A percentile compares a stretch with the other conserved stretches of the same genome.
Evolutionary conservation across 2,329 filamentous ascomycete genomes (phyloP).

Genomic region (Moelleriella libera): DNA sequence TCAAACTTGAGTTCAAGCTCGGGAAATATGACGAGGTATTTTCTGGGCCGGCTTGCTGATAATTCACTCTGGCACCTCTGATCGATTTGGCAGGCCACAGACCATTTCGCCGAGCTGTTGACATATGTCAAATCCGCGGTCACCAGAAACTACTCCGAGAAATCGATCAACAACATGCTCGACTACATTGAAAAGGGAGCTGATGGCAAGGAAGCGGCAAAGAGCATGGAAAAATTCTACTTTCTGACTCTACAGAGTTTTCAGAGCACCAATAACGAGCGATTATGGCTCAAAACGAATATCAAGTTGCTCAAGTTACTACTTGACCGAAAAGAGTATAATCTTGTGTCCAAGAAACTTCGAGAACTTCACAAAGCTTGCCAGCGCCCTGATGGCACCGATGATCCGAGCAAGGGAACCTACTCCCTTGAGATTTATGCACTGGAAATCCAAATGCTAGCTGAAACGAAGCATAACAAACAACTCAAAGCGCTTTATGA

Average conservation of each 20-base stretch:
- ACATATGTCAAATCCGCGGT: conserved; percentile 96
- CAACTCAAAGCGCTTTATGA: conserved; percentile 88
- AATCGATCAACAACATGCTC: conserved; percentile 98
- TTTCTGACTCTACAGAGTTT: conserved; percentile 87
- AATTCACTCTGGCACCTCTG: neutral
- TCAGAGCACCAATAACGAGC: conserved; percentile 93
- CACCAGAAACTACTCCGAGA: conserved; percentile 95
- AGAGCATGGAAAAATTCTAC: conserved; percentile 90
- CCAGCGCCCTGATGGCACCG: conserved; percentile 71
- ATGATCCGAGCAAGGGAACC: conserved; percentile 90
- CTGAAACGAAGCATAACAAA: conserved; percentile 94
- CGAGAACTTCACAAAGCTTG: conserved; percentile 81
- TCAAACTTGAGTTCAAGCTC: conserved; percentile 93
- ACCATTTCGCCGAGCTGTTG: conserved; percentile 87
- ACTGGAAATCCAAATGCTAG: conserved; percentile 97
- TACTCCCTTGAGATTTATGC: conserved; percentile 94
- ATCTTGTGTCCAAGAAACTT: conserved; percentile 66
- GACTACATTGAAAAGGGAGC: conserved; percentile 93
- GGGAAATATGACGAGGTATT: conserved; percentile 68
- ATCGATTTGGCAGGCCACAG: conserved; percentile 48
- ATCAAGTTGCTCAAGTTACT: conserved; percentile 90
- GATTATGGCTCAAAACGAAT: conserved; percentile 94
- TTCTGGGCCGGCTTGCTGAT: too few relatives aligned
- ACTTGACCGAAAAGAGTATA: conserved; percentile 82
- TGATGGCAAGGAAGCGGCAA: conserved; percentile 51